Conservation (phyloP, 2,329 filamentous ascomycete species). For the Aspergillus ochraceus region DNA sequence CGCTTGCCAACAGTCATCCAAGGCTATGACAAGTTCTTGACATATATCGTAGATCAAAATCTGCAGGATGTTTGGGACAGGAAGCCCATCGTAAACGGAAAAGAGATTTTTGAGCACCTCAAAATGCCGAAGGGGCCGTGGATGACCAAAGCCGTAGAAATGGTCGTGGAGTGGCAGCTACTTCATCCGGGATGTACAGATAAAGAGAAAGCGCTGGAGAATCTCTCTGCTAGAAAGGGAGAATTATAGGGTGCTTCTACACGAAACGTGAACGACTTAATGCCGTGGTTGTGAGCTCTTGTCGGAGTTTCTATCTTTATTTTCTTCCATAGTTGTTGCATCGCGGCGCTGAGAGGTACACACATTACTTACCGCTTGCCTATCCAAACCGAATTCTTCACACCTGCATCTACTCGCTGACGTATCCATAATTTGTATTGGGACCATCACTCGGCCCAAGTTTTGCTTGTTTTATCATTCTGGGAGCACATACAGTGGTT, state of each 20-base stretch:
- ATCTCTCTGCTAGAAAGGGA: constrained; percentile 53
- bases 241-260: constrained; percentile 47
- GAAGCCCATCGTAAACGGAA: constrained; percentile 72
- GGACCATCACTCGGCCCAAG: background rate
- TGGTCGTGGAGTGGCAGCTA: constrained; percentile 86
- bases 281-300: background rate
- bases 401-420: background rate
- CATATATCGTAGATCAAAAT: constrained; percentile 50
- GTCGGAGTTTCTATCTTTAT: background rate
- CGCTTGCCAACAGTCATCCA: constrained; percentile 40
- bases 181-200: constrained; percentile 70
- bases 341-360: too few species aligned
- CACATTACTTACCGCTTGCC: background rate
- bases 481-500: background rate
- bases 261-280: background rate
- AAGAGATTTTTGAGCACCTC: constrained; percentile 67
- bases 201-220: constrained; percentile 58
- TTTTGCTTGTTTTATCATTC: background rate
- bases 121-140: constrained; percentile 70
- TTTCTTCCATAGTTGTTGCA: background rate
- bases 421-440: background rate
- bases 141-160: constrained; percentile 76
- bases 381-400: background rate
- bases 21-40: constrained; percentile 56
- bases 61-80: constrained; percentile 55